Evolutionary conservation across 176 grass and related monocot genomes (phyloP), one percentile per base, ranked within the genome.

Genomic region (Rhynchospora breviuscula): DNA sequence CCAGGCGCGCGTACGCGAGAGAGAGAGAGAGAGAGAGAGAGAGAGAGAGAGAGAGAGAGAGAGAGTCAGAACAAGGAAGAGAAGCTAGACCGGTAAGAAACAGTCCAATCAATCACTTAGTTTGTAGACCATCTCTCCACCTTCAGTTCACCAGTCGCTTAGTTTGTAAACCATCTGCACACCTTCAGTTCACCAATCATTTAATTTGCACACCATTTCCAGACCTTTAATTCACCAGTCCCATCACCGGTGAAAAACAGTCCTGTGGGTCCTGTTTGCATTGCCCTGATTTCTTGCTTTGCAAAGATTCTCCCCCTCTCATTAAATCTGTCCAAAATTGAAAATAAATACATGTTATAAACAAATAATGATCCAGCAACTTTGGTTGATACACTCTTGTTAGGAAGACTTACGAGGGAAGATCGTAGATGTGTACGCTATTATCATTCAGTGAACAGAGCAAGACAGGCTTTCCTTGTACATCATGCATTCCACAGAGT

Each of bases 171-270:
- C 35, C 35, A 40, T 40, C 35, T 40, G 3, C 35, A 40, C 35
- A 40, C 35, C 35, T 40, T 40, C 35, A 40, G 35, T 5, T 40
- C 35, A 40, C 35, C 1, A 40, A 40, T 40, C 35, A 40, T 40
- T 40, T 5, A 40, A 40, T 2, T 40, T 40, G 22, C 13, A 6
- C 23, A 33, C 63, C 63, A 98, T 76, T 92, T 87, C 97, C 97
- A 96, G 67, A 99, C 97, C 86, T 92, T 96, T 33, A 99, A 78
- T 71, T 99, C 97, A 86, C 97, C 97, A 10, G 91, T 90, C 54
- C 89, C 97, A 83, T 99, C 97, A 80, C 93, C 97, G 13, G 91
- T 93, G 64, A 99, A 99, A 91, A 99, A 99, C 82, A 99, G 90
- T 63, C 97, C 91, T 87, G 84, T 71, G 81, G 97, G 93, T 14